These are phyloP conservation scores for Aspergillus sparsus DNA, from an alignment of 495 filamentous ascomycete genomes.

Conservation along the genomic window DNA sequence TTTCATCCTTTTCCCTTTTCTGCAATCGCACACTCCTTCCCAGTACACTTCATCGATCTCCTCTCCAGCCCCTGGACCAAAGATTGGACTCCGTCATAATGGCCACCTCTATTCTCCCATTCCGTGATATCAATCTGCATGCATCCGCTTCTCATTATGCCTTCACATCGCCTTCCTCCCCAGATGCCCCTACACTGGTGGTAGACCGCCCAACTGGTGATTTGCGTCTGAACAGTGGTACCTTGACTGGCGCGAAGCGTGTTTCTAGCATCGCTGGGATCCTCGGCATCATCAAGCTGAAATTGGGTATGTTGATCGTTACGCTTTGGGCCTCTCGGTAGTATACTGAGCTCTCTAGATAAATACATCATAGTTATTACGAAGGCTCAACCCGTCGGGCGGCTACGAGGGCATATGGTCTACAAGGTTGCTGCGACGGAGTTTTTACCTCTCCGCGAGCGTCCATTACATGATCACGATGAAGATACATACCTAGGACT, in stretches of 20 bases:
- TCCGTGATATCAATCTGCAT: conserved; percentile 94
- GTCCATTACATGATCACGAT: conserved; percentile 84
- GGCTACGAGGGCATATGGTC: conserved; percentile 87
- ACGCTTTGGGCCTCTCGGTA: not conserved
- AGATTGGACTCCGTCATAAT: conserved; percentile 40
- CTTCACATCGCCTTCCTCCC: conserved; percentile 93
- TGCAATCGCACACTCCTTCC: conserved; percentile 11
- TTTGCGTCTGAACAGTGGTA: conserved; percentile 76
- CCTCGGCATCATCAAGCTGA: conserved; percentile 83
- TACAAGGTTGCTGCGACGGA: conserved; percentile 91
- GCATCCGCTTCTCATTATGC: conserved; percentile 89
- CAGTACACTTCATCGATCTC: conserved; percentile 7
- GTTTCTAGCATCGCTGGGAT: conserved; percentile 94
- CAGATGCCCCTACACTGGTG: conserved; percentile 80
- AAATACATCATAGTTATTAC: conserved; percentile 97
- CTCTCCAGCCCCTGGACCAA: conserved; percentile 1
- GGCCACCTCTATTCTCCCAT: conserved; percentile 67
- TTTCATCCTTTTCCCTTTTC: conserved; percentile 13
- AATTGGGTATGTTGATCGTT: conserved; percentile 64
- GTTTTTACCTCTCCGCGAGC: conserved; percentile 90
- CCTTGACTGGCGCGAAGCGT: conserved; percentile 71
- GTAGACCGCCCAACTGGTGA: conserved; percentile 94
- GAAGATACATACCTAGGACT: conserved; percentile 87
- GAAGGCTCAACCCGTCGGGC: conserved; percentile 86
- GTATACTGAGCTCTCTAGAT: conserved; percentile 55